These are phyloP conservation scores for Colletotrichum orbiculare DNA, from an alignment of 2,329 filamentous ascomycete species.

Conservation along the genomic window DNA sequence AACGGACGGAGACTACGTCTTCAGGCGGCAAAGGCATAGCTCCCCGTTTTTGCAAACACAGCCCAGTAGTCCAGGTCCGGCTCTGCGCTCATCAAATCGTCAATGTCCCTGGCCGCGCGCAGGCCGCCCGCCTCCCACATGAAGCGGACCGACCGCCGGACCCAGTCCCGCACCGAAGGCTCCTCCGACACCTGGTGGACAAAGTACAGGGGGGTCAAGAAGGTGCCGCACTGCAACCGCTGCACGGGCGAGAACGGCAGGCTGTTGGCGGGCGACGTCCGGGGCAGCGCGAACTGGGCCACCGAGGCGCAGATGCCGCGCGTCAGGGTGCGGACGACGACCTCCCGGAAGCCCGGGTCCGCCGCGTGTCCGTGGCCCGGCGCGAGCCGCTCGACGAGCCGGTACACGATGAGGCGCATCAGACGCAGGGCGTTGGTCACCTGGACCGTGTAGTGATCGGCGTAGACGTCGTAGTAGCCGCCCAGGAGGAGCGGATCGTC, in stretches of 20 bases:
- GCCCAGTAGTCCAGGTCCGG: constrained; percentile 38
- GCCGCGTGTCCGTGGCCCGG: too few species aligned
- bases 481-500: too few species aligned
- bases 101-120: constrained; percentile 32
- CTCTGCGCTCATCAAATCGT: constrained; percentile 20
- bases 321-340: constrained; percentile 1
- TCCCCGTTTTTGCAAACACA: constrained; percentile 41
- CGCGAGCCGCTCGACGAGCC: too few species aligned
- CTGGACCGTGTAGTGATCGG: too few species aligned
- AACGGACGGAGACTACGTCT: fast-evolving
- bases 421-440: too few species aligned
- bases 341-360: too few species aligned
- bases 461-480: too few species aligned
- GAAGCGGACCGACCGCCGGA: constrained; percentile 26
- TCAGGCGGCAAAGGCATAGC: constrained; percentile 41
- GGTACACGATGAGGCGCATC: too few species aligned
- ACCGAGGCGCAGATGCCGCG: constrained; percentile 39
- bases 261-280: constrained; percentile 13
- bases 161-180: constrained; percentile 27
- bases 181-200: constrained; percentile 35
- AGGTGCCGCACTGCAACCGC: constrained; percentile 37
- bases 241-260: constrained; percentile 38
- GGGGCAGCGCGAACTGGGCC: constrained; percentile 37
- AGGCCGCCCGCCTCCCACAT: constrained; percentile 38
- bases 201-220: constrained; percentile 38